These are phyloP conservation scores for Rhizoclosmatium globosum DNA, from an alignment of 192 early-diverging fungal genomes.

Conservation along the genomic window DNA sequence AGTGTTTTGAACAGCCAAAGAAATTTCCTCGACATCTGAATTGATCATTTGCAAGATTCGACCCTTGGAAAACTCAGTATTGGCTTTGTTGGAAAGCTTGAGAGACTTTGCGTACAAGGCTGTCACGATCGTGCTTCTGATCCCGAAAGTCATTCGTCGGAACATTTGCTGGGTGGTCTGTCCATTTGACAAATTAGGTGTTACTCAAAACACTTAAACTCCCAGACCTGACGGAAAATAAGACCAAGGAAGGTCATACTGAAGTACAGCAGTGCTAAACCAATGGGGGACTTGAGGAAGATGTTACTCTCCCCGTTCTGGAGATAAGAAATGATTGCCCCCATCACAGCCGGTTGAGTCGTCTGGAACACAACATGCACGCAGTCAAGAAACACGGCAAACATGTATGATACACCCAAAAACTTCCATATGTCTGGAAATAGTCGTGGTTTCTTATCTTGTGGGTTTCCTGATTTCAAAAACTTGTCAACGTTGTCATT, in stretches of 20 bases:
- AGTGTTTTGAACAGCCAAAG: constrained; percentile 14
- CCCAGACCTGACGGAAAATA: constrained; percentile 10
- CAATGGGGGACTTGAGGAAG: constrained; percentile 14
- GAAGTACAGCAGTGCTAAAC: constrained; percentile 9
- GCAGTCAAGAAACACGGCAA: constrained; percentile 2
- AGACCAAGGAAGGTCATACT: constrained; percentile 11
- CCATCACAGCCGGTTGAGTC: constrained; percentile 17
- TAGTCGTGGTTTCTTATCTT: not conserved
- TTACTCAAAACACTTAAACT: too few relatives aligned
- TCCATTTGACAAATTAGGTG: too few relatives aligned
- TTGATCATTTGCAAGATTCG: constrained; percentile 48
- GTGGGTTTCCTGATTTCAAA: too few relatives aligned
- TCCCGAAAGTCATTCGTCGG: not conserved
- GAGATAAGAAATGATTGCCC: constrained; percentile 3
- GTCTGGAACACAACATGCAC: not conserved
- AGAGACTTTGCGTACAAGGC: constrained; percentile 46
- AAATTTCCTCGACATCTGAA: constrained; percentile 38
- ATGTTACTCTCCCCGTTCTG: not conserved
- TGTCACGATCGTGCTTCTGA: constrained; percentile 26
- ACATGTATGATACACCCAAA: not conserved
- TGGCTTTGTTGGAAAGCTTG: constrained; percentile 19
- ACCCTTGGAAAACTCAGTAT: constrained; percentile 40
- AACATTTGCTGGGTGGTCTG: constrained; percentile 10
- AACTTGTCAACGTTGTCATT: not conserved
- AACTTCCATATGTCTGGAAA: constrained; percentile 6